Evolutionary conservation across 106 monocot species (phyloP).

Genomic region (Narthecium ossifragum): DNA sequence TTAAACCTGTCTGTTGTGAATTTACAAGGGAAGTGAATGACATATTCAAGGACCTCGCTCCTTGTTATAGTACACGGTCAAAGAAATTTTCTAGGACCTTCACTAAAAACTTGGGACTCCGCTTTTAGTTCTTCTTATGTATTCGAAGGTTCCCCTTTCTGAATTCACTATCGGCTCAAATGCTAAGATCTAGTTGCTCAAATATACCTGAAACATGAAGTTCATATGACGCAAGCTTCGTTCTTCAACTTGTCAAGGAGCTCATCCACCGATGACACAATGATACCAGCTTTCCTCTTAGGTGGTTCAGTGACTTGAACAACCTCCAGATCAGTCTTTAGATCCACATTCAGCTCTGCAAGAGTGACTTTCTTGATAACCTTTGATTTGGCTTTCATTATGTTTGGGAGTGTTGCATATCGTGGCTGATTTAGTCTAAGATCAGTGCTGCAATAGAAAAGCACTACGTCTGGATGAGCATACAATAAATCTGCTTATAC

Average conservation of each 20-base stretch:
- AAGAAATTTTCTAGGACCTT: too few relatives aligned
- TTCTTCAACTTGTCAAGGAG: slow-evolving; percentile 80
- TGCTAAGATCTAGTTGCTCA: too few relatives aligned
- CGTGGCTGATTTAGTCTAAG: slow-evolving; percentile 94
- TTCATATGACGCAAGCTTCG: slow-evolving; percentile 77
- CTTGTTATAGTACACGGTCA: too few relatives aligned
- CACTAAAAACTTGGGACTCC: too few relatives aligned
- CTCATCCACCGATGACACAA: slow-evolving; percentile 85
- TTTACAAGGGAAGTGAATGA: too few relatives aligned
- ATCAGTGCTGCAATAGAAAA: slow-evolving; percentile 64
- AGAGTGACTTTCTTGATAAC: slow-evolving; percentile 78
- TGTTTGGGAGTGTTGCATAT: slow-evolving; percentile 96
- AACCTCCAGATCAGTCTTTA: slow-evolving; percentile 72
- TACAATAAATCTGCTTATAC: too few relatives aligned
- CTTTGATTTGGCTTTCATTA: slow-evolving; percentile 99
- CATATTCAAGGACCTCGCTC: too few relatives aligned
- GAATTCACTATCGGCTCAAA: too few relatives aligned
- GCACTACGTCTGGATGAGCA: background rate
- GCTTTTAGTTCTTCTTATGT: too few relatives aligned
- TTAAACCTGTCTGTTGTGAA: too few relatives aligned
- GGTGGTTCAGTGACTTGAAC: slow-evolving; percentile 86
- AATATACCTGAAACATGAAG: background rate
- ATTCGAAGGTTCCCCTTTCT: too few relatives aligned
- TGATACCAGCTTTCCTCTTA: slow-evolving; percentile 84
- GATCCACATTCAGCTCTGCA: slow-evolving; percentile 75